These are phyloP conservation scores for Pseudonitzschia multistriata DNA, from an alignment of 108 stramenopile genomes.

Conservation along the genomic window DNA sequence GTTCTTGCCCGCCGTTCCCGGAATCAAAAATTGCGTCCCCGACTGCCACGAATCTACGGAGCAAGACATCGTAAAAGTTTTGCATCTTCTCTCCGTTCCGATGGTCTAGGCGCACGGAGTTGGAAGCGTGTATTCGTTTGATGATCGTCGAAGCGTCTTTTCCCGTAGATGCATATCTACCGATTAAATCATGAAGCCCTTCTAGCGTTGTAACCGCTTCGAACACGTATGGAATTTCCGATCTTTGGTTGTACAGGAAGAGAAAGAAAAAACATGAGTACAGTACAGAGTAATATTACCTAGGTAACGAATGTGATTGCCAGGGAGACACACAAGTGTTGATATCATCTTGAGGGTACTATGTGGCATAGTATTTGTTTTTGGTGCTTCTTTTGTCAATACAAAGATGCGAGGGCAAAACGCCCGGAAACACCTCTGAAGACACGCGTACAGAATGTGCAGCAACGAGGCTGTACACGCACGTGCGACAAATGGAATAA, in stretches of 20 bases:
- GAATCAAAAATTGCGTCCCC: conserved; percentile 74
- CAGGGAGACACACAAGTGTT: conserved; percentile 84
- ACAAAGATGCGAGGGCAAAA: conserved; percentile 27
- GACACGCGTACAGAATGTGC: conserved; percentile 26
- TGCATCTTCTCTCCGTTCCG: conserved; percentile 90
- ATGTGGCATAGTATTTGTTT: conserved; percentile 57
- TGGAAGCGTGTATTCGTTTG: conserved; percentile 74
- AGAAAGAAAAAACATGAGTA: not conserved
- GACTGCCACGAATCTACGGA: conserved; percentile 87
- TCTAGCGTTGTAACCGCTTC: conserved; percentile 89
- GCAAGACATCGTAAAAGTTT: conserved; percentile 87
- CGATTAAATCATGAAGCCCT: conserved; percentile 85
- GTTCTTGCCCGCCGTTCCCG: conserved; percentile 74
- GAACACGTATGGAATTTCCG: conserved; percentile 89
- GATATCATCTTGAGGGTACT: conserved; percentile 62
- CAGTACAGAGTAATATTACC: not conserved
- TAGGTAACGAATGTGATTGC: conserved; percentile 55
- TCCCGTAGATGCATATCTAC: conserved; percentile 70
- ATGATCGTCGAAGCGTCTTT: conserved; percentile 80
- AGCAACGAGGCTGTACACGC: conserved; percentile 4
- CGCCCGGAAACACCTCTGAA: conserved; percentile 13
- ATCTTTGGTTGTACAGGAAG: conserved; percentile 30
- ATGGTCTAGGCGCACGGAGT: conserved; percentile 83
- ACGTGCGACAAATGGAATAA: conserved; percentile 22
- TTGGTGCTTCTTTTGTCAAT: conserved; percentile 25